phyloP scores from a whole-genome alignment of 768 basidiomycete genomes.

The Phallus indusiatus region DNA sequence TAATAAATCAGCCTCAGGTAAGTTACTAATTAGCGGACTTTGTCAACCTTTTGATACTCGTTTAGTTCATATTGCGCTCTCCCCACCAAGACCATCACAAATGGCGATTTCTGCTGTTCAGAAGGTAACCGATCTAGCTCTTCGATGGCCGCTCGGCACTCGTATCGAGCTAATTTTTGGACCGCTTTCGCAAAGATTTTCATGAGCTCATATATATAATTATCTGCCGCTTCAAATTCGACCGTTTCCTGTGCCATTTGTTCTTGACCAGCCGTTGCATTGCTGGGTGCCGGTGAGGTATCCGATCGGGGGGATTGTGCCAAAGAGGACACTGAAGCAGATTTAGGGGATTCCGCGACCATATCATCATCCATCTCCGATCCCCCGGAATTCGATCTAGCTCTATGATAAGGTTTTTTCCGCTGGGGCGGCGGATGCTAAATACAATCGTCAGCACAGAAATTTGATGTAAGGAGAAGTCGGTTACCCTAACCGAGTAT shows the following conservation, averaged over 20 bases:
- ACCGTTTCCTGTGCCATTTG: slow-evolving; percentile 64
- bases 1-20: slow-evolving; percentile 10
- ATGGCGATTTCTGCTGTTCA: slow-evolving; percentile 63
- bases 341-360: slow-evolving; percentile 23
- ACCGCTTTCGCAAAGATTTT: slow-evolving; percentile 75
- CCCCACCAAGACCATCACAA: slow-evolving; percentile 75
- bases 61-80: slow-evolving; percentile 84
- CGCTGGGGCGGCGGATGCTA: slow-evolving; percentile 31
- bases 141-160: slow-evolving; percentile 62
- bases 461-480: neutral
- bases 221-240: slow-evolving; percentile 66
- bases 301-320: slow-evolving; percentile 57
- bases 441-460: slow-evolving; percentile 1
- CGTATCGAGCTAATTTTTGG: slow-evolving; percentile 65
- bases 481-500: slow-evolving; percentile 45
- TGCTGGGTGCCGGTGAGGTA: slow-evolving; percentile 50
- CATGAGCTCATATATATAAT: slow-evolving; percentile 74
- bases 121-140: slow-evolving; percentile 70
- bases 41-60: slow-evolving; percentile 78
- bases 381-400: slow-evolving; percentile 42
- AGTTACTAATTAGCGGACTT: neutral
- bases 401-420: slow-evolving; percentile 48
- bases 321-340: slow-evolving; percentile 52
- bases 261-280: slow-evolving; percentile 58
- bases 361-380: slow-evolving; percentile 67